A percentile compares a stretch with the other conserved stretches of the same genome.
phyloP scores from a whole-genome alignment of 1,139 yeast species.

The Tardiomyces blankii region DNA sequence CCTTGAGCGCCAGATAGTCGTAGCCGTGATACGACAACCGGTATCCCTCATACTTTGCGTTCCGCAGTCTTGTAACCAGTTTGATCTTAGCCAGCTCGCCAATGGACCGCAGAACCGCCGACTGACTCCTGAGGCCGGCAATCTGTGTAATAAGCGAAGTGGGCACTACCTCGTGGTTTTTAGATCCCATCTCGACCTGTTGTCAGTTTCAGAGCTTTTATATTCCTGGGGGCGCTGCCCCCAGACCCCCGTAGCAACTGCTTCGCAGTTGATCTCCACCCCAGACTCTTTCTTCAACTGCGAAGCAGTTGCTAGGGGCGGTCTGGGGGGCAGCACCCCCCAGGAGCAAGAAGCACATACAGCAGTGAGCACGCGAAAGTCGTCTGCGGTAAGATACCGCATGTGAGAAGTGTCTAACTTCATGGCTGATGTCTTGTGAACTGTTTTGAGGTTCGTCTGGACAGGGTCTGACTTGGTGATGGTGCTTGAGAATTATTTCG shows the following conservation, averaged over 20 bases:
- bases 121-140: slow-evolving; percentile 64
- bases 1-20: slow-evolving; percentile 81
- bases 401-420: slow-evolving; percentile 86
- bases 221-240: no score
- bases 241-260: no score
- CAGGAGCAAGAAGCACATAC: no score
- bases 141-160: slow-evolving; percentile 70
- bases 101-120: slow-evolving; percentile 70
- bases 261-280: no score
- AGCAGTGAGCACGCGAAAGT: slow-evolving; percentile 81
- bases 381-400: slow-evolving; percentile 86
- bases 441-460: no score
- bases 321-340: no score
- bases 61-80: slow-evolving; percentile 64
- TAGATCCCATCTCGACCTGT: slow-evolving; percentile 62
- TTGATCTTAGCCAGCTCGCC: slow-evolving; percentile 81
- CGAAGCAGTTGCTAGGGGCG: no score
- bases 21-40: slow-evolving; percentile 79
- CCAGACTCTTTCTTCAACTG: no score
- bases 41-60: slow-evolving; percentile 81
- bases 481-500: no score
- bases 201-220: no score
- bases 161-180: slow-evolving; percentile 93
- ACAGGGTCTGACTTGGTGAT: no score
- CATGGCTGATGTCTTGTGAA: slow-evolving; percentile 47